Base-by-base conservation (phyloP, 2,329 filamentous ascomycete species). In the Mycosphaerelloides madeirae region DNA sequence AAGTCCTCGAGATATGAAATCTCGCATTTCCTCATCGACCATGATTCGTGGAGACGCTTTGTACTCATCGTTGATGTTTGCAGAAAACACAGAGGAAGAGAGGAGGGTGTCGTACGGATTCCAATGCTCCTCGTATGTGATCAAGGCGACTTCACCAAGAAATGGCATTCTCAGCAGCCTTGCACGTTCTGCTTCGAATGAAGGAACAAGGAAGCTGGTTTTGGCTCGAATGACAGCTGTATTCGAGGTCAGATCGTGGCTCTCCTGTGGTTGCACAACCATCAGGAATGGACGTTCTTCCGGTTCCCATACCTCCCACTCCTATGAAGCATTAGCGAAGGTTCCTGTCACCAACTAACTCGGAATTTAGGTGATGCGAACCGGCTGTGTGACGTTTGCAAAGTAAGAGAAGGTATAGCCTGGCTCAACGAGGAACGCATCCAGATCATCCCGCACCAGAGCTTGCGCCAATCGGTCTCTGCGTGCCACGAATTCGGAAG, bases 391-490 rank as follows among this genome's bases (percentile, higher is more conserved):
- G 2, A 45, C 37, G 25, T 45, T 45, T 4, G 37, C 79, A 55
- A 81, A 83, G 60, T 83, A 80, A 63, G 79, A 74, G 52, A 83
- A 82, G 0, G 78, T 80, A 55, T 81, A 83, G 2, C 80, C 80
- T 1, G 80, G 80, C 56, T 84, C 80, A 1, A 81, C 66, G 2
- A 81, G 66, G 50, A 83, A 83, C 0, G 77, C 79, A 59, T 81
- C 78, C 1, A 75, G 62, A 1, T 63, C 65, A 32, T 78, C 74
- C 1, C 62, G 63, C 9, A 68, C 65, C n/a, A 83, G 63, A 7
- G 79, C 79, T 44, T 63, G 57, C 1, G 79, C 80, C 1, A 83
- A 66, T n/a, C 72, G 70, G 44, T 81, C 70, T 9, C 79, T 69
- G 2, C 80, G 73, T 14, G 70, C 56, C 3, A 80, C 61, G 51